These are phyloP conservation scores for Strigomonas culicis DNA, from an alignment of 208 protist genomes.

Conservation along the genomic window DNA sequence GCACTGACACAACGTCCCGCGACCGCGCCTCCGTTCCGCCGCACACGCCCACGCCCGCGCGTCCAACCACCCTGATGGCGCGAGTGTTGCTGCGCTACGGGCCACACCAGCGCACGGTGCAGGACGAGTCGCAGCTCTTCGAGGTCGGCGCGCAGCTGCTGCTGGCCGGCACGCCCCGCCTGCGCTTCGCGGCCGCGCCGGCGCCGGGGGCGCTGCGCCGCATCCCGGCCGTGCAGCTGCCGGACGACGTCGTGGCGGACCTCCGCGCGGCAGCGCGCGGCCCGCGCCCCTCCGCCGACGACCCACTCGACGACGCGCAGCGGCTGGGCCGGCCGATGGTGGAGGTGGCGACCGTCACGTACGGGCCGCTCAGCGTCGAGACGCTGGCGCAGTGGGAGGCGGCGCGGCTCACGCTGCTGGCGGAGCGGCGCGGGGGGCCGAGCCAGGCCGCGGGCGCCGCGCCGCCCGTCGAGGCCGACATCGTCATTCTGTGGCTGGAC, in stretches of 20 bases:
- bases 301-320: not conserved
- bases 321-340: not conserved
- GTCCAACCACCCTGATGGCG: too few species aligned
- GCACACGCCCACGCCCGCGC: too few species aligned
- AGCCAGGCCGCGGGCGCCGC: not conserved
- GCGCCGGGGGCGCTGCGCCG: not conserved
- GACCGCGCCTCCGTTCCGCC: too few species aligned
- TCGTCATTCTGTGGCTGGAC: slow-evolving; percentile 7
- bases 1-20: too few species aligned
- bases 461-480: not conserved
- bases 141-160: not conserved
- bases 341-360: slow-evolving; percentile 1
- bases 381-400: slow-evolving; percentile 2
- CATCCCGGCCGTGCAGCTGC: slow-evolving; percentile 7
- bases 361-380: not conserved
- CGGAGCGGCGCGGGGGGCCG: not conserved
- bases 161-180: not conserved
- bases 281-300: not conserved
- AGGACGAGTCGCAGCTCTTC: not conserved
- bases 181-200: not conserved
- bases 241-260: not conserved
- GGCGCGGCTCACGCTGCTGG: not conserved
- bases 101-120: not conserved
- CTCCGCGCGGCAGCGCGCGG: not conserved
- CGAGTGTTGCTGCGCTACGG: slow-evolving; percentile 4